Evolutionary conservation across 495 filamentous ascomycete genomes (phyloP).

Genomic region (Aspergillus carlsbadensis): DNA sequence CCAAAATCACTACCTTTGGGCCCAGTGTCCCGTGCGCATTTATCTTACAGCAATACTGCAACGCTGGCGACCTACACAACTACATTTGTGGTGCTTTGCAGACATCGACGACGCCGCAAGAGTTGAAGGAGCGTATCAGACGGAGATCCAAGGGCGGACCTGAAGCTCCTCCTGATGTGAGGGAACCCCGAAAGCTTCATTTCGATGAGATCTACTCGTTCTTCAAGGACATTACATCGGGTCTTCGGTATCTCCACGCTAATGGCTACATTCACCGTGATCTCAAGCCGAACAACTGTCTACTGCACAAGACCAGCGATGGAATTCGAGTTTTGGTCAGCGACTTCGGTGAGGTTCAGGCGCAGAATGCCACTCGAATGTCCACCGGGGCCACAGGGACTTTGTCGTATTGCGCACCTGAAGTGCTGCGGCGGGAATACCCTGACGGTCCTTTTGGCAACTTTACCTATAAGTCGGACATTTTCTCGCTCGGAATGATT

Average conservation of each 20-base stretch:
- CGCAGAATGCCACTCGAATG: constrained; percentile 71
- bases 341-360: constrained; percentile 95
- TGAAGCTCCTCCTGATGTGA: constrained; percentile 48
- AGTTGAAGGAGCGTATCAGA: constrained; percentile 82
- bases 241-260: constrained; percentile 84
- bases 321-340: constrained; percentile 82
- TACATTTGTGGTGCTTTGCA: constrained; percentile 73
- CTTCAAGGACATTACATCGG: constrained; percentile 92
- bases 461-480: constrained; percentile 93
- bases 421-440: constrained; percentile 72
- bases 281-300: constrained; percentile 92
- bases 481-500: constrained; percentile 97
- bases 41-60: constrained; percentile 97
- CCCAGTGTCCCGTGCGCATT: constrained; percentile 94
- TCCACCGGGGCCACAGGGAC: constrained; percentile 95
- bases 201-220: constrained; percentile 96
- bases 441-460: constrained; percentile 75
- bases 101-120: constrained; percentile 65
- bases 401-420: constrained; percentile 95
- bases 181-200: constrained; percentile 62
- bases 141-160: constrained; percentile 66
- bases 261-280: constrained; percentile 96
- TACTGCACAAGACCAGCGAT: constrained; percentile 73
- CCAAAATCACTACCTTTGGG: constrained; percentile 77
- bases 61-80: constrained; percentile 84